Percentiles rank a stretch among this genome's conserved stretches.
Evolutionary conservation across 2,329 filamentous ascomycete species (phyloP).

Genomic region (Trichoderma koningii): DNA sequence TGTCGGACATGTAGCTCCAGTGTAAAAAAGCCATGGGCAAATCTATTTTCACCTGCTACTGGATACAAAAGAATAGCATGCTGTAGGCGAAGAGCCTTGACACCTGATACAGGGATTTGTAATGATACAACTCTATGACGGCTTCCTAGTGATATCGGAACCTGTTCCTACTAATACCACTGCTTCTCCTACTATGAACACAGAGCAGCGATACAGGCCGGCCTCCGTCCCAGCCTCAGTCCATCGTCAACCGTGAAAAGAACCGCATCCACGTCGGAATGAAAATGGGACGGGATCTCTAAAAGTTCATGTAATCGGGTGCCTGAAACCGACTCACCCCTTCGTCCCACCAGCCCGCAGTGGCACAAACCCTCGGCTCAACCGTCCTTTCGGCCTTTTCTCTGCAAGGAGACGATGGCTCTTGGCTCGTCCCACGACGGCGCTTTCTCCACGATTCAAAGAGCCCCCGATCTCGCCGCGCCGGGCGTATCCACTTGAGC

Average conservation of each 20-base stretch:
- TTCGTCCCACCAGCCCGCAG: constrained; percentile 43
- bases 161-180: not conserved
- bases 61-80: not conserved
- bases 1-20: too few relatives aligned
- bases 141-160: not conserved
- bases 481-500: constrained; percentile 36
- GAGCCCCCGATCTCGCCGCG: constrained; percentile 33
- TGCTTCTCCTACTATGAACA: not conserved
- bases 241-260: not conserved
- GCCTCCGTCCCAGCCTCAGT: not conserved
- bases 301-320: constrained; percentile 39
- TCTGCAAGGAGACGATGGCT: constrained; percentile 30
- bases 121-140: not conserved
- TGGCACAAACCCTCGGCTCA: constrained; percentile 32
- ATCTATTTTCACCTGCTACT: too few relatives aligned
- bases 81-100: constrained; percentile 7
- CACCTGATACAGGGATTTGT: constrained; percentile 16
- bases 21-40: too few relatives aligned
- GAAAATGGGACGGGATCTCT: too few relatives aligned
- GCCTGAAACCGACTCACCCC: constrained; percentile 40
- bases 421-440: not conserved
- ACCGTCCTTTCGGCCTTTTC: constrained; percentile 34
- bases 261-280: not conserved
- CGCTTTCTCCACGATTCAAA: constrained; percentile 37
- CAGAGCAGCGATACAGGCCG: too few relatives aligned